These are phyloP conservation scores for Vigna angularis DNA, from an alignment of 306 rosid species.

Conservation along the genomic window DNA sequence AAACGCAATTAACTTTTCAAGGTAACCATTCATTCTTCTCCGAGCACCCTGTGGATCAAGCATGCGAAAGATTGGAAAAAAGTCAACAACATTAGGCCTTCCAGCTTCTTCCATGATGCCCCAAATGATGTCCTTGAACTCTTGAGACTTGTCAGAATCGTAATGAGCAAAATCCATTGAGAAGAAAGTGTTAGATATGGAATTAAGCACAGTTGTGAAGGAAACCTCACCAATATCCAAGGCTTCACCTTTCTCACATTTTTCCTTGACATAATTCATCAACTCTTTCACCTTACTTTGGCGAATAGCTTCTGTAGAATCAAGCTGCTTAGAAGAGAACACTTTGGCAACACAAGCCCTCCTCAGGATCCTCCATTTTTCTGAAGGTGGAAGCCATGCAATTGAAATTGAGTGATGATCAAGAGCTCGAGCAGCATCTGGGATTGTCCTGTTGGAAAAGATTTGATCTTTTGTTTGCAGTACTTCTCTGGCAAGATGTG, in stretches of 20 bases:
- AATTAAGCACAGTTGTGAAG: too few species aligned
- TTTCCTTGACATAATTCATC: slow-evolving; percentile 10
- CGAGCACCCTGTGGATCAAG: too few species aligned
- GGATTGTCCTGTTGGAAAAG: slow-evolving; percentile 16
- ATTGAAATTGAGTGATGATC: too few species aligned
- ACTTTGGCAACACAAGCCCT: slow-evolving; percentile 28
- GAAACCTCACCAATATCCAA: neutral
- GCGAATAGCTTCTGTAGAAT: slow-evolving; percentile 14
- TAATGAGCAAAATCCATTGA: too few species aligned
- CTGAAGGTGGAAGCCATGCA: too few species aligned
- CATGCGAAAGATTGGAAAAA: too few species aligned
- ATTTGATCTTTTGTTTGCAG: neutral
- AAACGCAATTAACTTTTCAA: neutral
- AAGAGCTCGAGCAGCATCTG: neutral
- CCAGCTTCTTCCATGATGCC: too few species aligned
- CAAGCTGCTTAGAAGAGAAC: slow-evolving; percentile 33
- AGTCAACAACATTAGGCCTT: too few species aligned
- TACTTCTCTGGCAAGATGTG: slow-evolving; percentile 42
- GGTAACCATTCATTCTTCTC: neutral
- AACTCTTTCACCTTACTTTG: slow-evolving; percentile 31
- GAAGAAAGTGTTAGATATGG: too few species aligned
- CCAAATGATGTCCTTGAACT: too few species aligned
- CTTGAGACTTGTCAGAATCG: too few species aligned
- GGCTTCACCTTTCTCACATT: slow-evolving; percentile 29
- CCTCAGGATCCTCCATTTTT: slow-evolving; percentile 29